A percentile compares a stretch with the other conserved stretches of the same genome.
Conservation (phyloP, 352 stramenopile genomes). For the Aphanomyces invadans region DNA sequence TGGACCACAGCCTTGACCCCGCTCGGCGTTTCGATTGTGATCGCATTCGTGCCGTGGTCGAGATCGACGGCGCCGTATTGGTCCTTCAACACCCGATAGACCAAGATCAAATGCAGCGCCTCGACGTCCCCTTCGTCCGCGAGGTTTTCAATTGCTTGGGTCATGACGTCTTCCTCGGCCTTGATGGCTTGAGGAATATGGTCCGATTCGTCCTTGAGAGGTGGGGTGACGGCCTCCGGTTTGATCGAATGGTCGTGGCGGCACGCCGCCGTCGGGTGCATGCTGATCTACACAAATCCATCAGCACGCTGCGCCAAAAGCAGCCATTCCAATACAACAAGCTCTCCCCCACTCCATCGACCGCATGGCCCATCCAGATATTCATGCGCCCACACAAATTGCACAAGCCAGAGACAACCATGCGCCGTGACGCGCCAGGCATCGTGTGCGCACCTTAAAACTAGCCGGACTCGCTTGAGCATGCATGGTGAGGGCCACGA, state of each 20-base stretch:
- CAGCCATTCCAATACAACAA: too few species aligned
- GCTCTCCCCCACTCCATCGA: too few species aligned
- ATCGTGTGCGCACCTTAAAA: constrained; percentile 82
- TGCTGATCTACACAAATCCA: constrained; percentile 23
- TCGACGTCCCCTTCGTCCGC: constrained; percentile 65
- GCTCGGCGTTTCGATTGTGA: constrained; percentile 74
- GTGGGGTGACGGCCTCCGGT: constrained; percentile 9
- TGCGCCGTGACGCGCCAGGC: too few species aligned
- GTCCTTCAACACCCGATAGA: constrained; percentile 78
- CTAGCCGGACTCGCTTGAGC: constrained; percentile 71
- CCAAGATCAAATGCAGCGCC: constrained; percentile 71
- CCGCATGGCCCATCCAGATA: too few species aligned
- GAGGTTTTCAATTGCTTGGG: constrained; percentile 54
- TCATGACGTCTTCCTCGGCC: constrained; percentile 26
- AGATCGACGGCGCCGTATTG: constrained; percentile 80
- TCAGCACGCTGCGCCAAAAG: too few species aligned
- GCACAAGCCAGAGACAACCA: too few species aligned
- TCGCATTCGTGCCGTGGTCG: constrained; percentile 84
- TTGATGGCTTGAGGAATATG: neutral
- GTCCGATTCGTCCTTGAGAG: constrained; percentile 26
- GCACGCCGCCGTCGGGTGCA: constrained; percentile 60
- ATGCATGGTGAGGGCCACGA: constrained; percentile 95
- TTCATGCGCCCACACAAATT: too few species aligned
- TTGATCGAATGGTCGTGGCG: constrained; percentile 57
- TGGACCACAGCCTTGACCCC: constrained; percentile 57